These are phyloP conservation scores for Bruguiera hainesii DNA, from an alignment of 441 rosid genomes.

Conservation along the genomic window DNA sequence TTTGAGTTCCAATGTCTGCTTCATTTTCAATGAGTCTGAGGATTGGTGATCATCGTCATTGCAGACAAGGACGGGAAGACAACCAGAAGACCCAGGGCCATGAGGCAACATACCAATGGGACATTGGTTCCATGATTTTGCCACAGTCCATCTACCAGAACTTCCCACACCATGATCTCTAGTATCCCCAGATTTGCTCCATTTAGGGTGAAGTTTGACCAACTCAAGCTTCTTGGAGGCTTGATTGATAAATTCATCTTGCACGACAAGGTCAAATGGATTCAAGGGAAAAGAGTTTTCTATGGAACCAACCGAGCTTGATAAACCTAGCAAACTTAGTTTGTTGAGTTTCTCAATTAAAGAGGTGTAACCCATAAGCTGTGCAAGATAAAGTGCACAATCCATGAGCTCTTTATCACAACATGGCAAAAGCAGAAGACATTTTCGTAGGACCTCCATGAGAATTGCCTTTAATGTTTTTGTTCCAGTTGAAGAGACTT, in stretches of 20 bases:
- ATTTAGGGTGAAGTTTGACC: constrained; percentile 32
- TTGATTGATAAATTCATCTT: constrained; percentile 44
- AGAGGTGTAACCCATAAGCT: constrained; percentile 37
- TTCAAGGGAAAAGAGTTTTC: constrained; percentile 15
- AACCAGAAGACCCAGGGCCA: constrained; percentile 57
- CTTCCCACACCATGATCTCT: constrained; percentile 26
- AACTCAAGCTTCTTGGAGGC: constrained; percentile 64
- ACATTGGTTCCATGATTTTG: constrained; percentile 76
- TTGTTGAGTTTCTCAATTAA: constrained; percentile 51
- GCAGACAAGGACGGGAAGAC: constrained; percentile 56
- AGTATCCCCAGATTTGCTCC: constrained; percentile 26
- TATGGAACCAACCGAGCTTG: constrained; percentile 22
- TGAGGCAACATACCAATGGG: constrained; percentile 86
- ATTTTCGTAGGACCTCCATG: constrained; percentile 49
- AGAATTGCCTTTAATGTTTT: constrained; percentile 38
- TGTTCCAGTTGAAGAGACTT: constrained; percentile 28
- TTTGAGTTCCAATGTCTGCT: neutral
- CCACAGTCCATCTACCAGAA: constrained; percentile 52
- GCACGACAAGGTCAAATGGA: constrained; percentile 24
- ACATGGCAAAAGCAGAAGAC: constrained; percentile 47
- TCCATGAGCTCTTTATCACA: constrained; percentile 48
- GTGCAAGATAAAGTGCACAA: constrained; percentile 50
- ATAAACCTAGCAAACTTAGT: constrained; percentile 27
- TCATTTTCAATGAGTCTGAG: constrained; percentile 20
- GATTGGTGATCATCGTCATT: constrained; percentile 8